Conservation (phyloP, 768 basidiomycete genomes). For the Polyporus arcularius region DNA sequence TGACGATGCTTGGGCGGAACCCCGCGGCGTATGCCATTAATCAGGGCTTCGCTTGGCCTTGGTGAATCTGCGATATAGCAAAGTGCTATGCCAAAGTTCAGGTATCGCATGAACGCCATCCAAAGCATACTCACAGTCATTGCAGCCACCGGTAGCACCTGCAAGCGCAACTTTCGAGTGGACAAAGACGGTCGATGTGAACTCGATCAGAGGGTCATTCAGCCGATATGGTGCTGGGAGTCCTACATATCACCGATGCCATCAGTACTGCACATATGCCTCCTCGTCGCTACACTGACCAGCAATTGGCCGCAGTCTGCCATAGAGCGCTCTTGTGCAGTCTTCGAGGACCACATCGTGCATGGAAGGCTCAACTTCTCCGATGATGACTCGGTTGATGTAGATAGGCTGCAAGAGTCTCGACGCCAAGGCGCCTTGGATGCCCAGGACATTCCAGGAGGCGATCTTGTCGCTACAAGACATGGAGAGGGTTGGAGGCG, state of each 20-base stretch:
- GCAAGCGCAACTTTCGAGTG: slow-evolving; percentile 50
- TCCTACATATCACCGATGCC: slow-evolving; percentile 31
- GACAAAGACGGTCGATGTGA: slow-evolving; percentile 60
- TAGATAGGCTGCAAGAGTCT: slow-evolving; percentile 62
- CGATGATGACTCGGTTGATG: slow-evolving; percentile 64
- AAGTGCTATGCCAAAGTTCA: slow-evolving; percentile 47
- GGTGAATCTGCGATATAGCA: slow-evolving; percentile 64
- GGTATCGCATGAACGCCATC: not conserved
- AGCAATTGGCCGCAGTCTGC: slow-evolving; percentile 46
- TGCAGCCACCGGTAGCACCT: slow-evolving; percentile 50
- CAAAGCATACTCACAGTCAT: slow-evolving; percentile 57
- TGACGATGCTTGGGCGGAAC: slow-evolving; percentile 71
- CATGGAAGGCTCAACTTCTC: slow-evolving; percentile 56
- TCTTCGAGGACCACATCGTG: slow-evolving; percentile 51
- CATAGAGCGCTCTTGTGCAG: slow-evolving; percentile 68
- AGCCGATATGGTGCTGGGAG: slow-evolving; percentile 52
- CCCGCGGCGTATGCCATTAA: slow-evolving; percentile 80
- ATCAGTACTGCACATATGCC: not conserved
- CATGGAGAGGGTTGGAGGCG: slow-evolving; percentile 80
- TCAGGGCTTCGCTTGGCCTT: slow-evolving; percentile 59
- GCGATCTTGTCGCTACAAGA: slow-evolving; percentile 97
- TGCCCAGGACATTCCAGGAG: slow-evolving; percentile 78
- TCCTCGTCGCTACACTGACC: slow-evolving; percentile 35
- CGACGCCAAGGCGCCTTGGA: slow-evolving; percentile 81
- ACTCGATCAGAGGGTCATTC: slow-evolving; percentile 51